Evolutionary conservation across 1,139 yeast genomes (phyloP).

Genomic region (Suhomyces taliae): DNA sequence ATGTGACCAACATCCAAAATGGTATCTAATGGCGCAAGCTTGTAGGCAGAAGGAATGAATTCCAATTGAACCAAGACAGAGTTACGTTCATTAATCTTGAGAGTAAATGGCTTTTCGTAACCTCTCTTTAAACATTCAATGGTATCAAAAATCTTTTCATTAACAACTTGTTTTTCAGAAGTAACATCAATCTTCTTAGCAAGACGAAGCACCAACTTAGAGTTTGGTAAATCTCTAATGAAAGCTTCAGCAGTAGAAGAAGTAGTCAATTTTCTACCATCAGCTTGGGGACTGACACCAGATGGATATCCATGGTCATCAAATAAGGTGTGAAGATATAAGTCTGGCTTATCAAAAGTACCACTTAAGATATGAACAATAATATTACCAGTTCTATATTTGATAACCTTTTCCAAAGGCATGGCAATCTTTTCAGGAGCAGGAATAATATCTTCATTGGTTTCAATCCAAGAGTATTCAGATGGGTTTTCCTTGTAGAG

Average conservation of each 20-base stretch:
- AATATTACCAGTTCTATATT: conserved; percentile 62
- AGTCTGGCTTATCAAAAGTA: conserved; percentile 45
- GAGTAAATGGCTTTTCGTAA: conserved; percentile 43
- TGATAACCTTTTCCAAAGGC: conserved; percentile 52
- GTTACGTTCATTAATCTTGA: conserved; percentile 47
- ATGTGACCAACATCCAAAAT: conserved; percentile 67
- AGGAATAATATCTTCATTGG: conserved; percentile 46
- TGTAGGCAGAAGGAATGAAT: conserved; percentile 57
- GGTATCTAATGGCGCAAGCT: conserved; percentile 58
- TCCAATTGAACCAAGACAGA: conserved; percentile 51
- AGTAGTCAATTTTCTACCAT: conserved; percentile 39
- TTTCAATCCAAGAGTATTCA: conserved; percentile 65
- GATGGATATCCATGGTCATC: conserved; percentile 67
- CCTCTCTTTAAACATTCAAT: conserved; percentile 52
- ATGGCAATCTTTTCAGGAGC: conserved; percentile 47
- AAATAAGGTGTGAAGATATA: conserved; percentile 56
- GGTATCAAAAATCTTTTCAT: conserved; percentile 52
- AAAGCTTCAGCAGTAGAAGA: conserved; percentile 56
- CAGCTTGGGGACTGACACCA: conserved; percentile 48
- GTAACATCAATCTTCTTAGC: conserved; percentile 52
- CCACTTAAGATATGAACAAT: conserved; percentile 55
- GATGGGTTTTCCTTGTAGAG: conserved; percentile 58
- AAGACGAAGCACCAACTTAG: conserved; percentile 55
- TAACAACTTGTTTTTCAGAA: conserved; percentile 47
- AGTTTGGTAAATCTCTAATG: conserved; percentile 67